Conservation (phyloP, 805 yeast species). For the Lachancea thermotolerans region DNA sequence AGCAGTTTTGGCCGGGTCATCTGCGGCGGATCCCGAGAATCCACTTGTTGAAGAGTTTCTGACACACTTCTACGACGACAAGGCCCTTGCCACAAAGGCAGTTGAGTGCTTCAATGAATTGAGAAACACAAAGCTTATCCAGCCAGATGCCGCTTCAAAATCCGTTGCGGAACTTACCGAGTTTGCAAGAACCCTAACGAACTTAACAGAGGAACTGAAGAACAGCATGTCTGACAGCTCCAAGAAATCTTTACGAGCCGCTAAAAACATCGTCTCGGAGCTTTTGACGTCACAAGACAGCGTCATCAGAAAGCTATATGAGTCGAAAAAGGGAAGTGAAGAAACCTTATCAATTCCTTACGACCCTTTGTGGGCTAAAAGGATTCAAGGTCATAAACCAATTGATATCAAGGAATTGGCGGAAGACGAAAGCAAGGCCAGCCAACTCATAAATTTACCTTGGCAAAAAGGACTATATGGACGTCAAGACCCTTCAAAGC, state of each 20-base stretch:
- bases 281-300: constrained; percentile 20
- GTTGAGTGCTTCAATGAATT: constrained; percentile 22
- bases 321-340: constrained; percentile 19
- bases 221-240: constrained; percentile 19
- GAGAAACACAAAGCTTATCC: constrained; percentile 17
- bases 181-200: constrained; percentile 14
- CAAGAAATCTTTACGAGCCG: constrained; percentile 22
- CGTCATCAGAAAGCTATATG: constrained; percentile 27
- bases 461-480: constrained; percentile 82
- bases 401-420: constrained; percentile 38
- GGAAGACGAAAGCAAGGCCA: constrained; percentile 45
- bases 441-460: constrained; percentile 51
- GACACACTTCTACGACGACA: constrained; percentile 32
- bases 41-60: constrained; percentile 31
- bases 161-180: constrained; percentile 11
- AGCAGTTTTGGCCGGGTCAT: constrained; percentile 31
- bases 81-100: constrained; percentile 17
- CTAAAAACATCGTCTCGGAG: constrained; percentile 22
- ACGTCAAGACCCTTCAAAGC: constrained; percentile 64
- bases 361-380: constrained; percentile 46
- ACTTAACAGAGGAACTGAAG: constrained; percentile 19
- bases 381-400: constrained; percentile 37
- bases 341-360: constrained; percentile 32
- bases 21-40: constrained; percentile 15
- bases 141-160: constrained; percentile 9